Evolutionary conservation across 164 flowering plant genomes (phyloP), one percentile per base, ranked within the genome.

Genomic region (Warburgia ugandensis): DNA sequence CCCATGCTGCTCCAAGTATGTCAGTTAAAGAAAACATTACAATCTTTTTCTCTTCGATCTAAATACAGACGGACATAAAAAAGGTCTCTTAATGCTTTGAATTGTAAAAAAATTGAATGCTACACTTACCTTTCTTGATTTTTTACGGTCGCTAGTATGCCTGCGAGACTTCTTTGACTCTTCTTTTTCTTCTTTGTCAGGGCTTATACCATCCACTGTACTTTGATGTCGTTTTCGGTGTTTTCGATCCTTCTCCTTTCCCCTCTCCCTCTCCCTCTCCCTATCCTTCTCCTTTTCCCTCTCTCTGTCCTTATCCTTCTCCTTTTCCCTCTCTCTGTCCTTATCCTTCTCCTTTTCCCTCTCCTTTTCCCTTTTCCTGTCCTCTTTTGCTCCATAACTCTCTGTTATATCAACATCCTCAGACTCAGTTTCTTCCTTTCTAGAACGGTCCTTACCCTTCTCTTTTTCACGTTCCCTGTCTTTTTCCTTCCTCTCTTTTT

Each of bases 91-190:
- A n/a, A n/a, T n/a, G n/a, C n/a, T n/a, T n/a, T n/a, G n/a, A n/a
- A n/a, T n/a, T n/a, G n/a, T n/a, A n/a, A n/a, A n/a, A n/a, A n/a
- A n/a, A n/a, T n/a, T n/a, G n/a, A n/a, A n/a, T n/a, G n/a, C n/a
- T n/a, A n/a, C n/a, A n/a, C n/a, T 2, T 75, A 83, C 98, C 92
- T 84, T 87, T 60, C 84, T 78, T 10, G 95, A 85, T 61, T 81
- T 92, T 61, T 76, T 91, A 13, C 91, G 79, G 35, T 86, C 95
- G 73, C 92, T 77, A 28, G 84, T 69, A 75, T 80, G 94, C 29
- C 78, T 74, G 4, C 81, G 81, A 17, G 86, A 72, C 59, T 71
- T 87, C 63, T 73, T 87, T 12, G 78, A 59, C 33, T 87, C 96
- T 55, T 83, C 95, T 59, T 71, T 78, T 59, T 82, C 94, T 53